A percentile compares a stretch with the other conserved stretches of the same genome.
Conservation (phyloP, 345 rosid genomes). For the Adansonia digitata region DNA sequence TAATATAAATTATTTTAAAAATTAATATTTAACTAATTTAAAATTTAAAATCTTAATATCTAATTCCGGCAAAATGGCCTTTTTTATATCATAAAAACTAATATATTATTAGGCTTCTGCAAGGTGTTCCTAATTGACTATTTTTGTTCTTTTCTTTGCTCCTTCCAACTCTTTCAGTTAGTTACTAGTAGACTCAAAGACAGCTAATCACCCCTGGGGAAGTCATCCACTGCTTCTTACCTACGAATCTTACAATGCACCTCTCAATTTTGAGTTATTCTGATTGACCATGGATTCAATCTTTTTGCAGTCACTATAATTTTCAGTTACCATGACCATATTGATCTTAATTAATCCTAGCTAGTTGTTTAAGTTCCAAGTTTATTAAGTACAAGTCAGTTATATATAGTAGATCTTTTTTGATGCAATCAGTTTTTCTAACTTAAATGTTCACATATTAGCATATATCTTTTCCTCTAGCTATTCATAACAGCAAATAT, state of each 20-base stretch:
- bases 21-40: no score
- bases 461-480: no score
- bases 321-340: background rate
- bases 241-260: background rate
- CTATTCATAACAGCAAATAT: no score
- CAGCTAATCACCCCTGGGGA: background rate
- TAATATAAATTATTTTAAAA: no score
- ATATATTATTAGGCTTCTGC: background rate
- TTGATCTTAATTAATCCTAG: background rate
- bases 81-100: no score
- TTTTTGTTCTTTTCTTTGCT: constrained; percentile 27
- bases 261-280: background rate
- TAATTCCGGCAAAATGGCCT: no score
- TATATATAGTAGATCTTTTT: background rate
- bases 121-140: constrained; percentile 5
- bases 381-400: background rate
- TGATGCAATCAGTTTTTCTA: background rate
- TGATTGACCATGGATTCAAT: background rate
- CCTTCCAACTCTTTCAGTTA: constrained; percentile 13
- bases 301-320: background rate
- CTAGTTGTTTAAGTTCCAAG: background rate
- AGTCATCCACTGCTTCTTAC: background rate
- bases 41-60: no score
- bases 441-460: background rate
- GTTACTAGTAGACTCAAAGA: background rate